Percentiles rank a stretch among this genome's conserved stretches.
Conservation (phyloP, 2,329 filamentous ascomycete species). For the Colletotrichum echinochloae region DNA sequence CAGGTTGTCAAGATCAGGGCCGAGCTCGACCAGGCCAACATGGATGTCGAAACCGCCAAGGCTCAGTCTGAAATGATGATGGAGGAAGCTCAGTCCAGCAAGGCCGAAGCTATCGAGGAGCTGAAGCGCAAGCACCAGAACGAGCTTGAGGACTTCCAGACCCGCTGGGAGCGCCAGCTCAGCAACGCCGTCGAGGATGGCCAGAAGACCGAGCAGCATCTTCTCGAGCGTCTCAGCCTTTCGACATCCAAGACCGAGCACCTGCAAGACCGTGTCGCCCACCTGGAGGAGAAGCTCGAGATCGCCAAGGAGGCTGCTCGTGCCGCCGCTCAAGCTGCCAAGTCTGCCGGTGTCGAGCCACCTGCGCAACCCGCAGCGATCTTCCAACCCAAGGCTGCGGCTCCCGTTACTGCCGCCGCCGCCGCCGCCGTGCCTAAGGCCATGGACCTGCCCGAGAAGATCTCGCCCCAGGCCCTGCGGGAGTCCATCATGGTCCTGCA, state of each 20-base stretch:
- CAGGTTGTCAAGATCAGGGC: constrained; percentile 78
- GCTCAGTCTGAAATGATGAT: constrained; percentile 86
- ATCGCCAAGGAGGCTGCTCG: constrained; percentile 89
- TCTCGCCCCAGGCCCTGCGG: constrained; percentile 92
- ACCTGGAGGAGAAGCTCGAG: constrained; percentile 91
- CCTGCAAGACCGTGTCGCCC: constrained; percentile 84
- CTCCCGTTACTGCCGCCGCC: constrained; percentile 49
- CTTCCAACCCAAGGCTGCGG: constrained; percentile 49
- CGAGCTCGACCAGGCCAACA: constrained; percentile 81
- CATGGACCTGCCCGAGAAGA: constrained; percentile 78
- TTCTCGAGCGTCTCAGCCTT: constrained; percentile 83
- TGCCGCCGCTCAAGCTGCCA: constrained; percentile 83
- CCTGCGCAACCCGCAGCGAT: constrained; percentile 46
- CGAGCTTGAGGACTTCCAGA: constrained; percentile 79
- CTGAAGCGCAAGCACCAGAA: constrained; percentile 71
- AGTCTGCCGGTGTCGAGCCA: constrained; percentile 62
- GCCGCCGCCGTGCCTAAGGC: constrained; percentile 55
- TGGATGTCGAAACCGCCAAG: constrained; percentile 84
- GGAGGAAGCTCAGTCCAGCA: constrained; percentile 81
- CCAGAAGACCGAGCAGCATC: constrained; percentile 81
- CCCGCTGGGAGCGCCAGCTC: constrained; percentile 80
- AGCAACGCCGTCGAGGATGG: constrained; percentile 83
- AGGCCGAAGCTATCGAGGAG: constrained; percentile 66
- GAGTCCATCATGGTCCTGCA: constrained; percentile 97
- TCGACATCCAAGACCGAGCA: constrained; percentile 88